Evolutionary conservation across 352 stramenopile genomes (phyloP).

Genomic region (Phytophthora melonis): DNA sequence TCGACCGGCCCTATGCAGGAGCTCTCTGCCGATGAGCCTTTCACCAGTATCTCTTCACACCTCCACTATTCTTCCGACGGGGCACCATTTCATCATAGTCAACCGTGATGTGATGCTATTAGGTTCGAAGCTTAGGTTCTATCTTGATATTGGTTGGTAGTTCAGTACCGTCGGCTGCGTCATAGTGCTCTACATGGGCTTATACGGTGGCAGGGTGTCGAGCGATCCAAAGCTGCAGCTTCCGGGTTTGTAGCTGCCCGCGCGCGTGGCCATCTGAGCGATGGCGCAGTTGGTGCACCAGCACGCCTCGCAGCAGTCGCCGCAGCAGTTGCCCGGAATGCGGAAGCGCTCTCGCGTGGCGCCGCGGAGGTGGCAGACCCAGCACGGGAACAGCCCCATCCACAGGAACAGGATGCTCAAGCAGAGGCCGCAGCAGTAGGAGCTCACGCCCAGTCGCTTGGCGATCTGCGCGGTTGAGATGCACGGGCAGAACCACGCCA

Average conservation of each 20-base stretch:
- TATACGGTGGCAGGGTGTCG: slow-evolving; percentile 13
- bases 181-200: not conserved
- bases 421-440: slow-evolving; percentile 20
- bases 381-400: not conserved
- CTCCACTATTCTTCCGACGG: not conserved
- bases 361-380: slow-evolving; percentile 37
- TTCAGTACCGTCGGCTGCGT: no score
- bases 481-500: slow-evolving; percentile 47
- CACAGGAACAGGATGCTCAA: not conserved
- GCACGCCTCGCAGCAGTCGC: slow-evolving; percentile 33
- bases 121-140: not conserved
- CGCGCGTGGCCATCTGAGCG: slow-evolving; percentile 50
- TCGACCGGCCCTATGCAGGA: slow-evolving; percentile 13
- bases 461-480: slow-evolving; percentile 51
- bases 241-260: slow-evolving; percentile 53
- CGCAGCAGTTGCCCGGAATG: slow-evolving; percentile 37
- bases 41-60: not conserved
- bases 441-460: slow-evolving; percentile 40
- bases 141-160: not conserved
- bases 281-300: slow-evolving; percentile 50
- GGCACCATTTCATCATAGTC: not conserved
- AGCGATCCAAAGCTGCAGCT: slow-evolving; percentile 42
- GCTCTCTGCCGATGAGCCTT: slow-evolving; percentile 9
- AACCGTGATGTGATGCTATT: not conserved
- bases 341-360: slow-evolving; percentile 38